phyloP scores from a whole-genome alignment of 257 asterid genomes.

The Misopates orontium region DNA sequence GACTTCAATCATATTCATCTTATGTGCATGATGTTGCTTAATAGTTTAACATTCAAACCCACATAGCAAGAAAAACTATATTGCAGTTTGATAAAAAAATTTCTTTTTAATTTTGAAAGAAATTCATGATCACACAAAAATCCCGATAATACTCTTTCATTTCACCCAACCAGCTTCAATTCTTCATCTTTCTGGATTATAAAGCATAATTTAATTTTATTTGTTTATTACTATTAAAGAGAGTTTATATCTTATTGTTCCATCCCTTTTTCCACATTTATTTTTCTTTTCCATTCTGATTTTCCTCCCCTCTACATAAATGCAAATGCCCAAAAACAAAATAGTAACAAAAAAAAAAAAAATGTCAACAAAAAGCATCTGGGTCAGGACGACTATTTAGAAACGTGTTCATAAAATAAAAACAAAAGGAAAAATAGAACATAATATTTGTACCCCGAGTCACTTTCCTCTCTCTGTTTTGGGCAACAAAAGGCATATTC shows the following conservation, averaged over 20 bases:
- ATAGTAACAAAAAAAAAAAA: not conserved
- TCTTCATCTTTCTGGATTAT: too few relatives aligned
- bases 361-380: slow-evolving; percentile 12
- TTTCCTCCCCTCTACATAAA: not conserved
- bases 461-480: slow-evolving; percentile 33
- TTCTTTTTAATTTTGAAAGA: too few relatives aligned
- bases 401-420: not conserved
- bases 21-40: too few relatives aligned
- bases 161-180: too few relatives aligned
- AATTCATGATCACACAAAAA: too few relatives aligned
- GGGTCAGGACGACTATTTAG: slow-evolving; percentile 15
- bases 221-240: too few relatives aligned
- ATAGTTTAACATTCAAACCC: too few relatives aligned
- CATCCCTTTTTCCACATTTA: not conserved
- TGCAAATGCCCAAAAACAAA: slow-evolving; percentile 12
- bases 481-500: slow-evolving; percentile 46
- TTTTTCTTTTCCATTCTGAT: not conserved
- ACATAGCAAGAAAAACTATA: too few relatives aligned
- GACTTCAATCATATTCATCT: too few relatives aligned
- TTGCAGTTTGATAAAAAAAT: too few relatives aligned
- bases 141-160: too few relatives aligned
- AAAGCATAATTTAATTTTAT: too few relatives aligned
- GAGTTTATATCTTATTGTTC: not conserved
- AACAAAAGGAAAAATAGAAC: slow-evolving; percentile 5
- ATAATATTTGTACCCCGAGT: not conserved